A percentile compares a stretch with the other conserved stretches of the same genome.
Evolutionary conservation across 495 filamentous ascomycete species (phyloP).

Genomic region (Friedmanniomyces simplex): DNA sequence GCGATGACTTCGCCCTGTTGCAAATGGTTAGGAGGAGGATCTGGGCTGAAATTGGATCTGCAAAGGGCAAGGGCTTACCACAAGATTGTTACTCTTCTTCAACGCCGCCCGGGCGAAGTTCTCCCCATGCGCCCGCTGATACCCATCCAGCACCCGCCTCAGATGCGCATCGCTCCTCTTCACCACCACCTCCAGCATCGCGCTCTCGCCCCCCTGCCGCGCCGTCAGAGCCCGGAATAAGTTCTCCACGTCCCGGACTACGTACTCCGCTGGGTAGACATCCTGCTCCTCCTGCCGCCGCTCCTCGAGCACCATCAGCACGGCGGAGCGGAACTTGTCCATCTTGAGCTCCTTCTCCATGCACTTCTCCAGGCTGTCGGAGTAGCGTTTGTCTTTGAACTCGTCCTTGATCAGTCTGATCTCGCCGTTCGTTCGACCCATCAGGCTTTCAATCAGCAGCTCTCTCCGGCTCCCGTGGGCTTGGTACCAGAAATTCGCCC

Average conservation of each 20-base stretch:
- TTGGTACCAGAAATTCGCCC: conserved; percentile 98
- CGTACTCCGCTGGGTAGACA: conserved; percentile 43
- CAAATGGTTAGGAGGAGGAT: no score
- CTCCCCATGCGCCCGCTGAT: conserved; percentile 55
- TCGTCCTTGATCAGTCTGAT: conserved; percentile 85
- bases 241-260: conserved; percentile 54
- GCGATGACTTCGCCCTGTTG: conserved; percentile 89
- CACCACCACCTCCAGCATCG: conserved; percentile 82
- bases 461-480: conserved; percentile 40
- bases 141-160: conserved; percentile 62
- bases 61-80: conserved; percentile 49
- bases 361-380: conserved; percentile 67
- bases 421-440: conserved; percentile 78
- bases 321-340: conserved; percentile 81
- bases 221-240: conserved; percentile 59
- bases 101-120: conserved; percentile 86
- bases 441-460: conserved; percentile 81
- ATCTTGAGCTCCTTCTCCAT: conserved; percentile 87
- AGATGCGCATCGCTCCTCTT: conserved; percentile 70
- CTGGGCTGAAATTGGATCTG: not conserved
- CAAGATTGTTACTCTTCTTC: conserved; percentile 77
- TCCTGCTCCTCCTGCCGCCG: conserved; percentile 68
- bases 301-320: conserved; percentile 76
- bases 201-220: conserved; percentile 74
- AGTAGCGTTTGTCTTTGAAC: conserved; percentile 86